Base-by-base conservation (phyloP, 2,329 filamentous ascomycete genomes). In the Aspergillus felis region DNA sequence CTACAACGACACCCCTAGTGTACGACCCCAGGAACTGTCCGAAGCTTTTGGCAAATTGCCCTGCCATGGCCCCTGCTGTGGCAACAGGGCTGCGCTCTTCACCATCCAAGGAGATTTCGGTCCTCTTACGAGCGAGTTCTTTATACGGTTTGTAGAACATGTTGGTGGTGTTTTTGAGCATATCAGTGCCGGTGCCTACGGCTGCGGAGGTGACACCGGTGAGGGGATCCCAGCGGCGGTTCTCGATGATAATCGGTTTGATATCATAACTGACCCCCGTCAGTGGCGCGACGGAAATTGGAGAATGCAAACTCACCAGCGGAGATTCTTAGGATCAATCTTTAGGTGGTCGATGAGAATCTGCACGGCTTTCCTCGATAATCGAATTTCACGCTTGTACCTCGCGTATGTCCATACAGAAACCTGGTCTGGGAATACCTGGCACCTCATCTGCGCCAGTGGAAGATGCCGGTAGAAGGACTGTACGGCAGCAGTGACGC, bases 391-490 rank as follows among this genome's bases (percentile, higher is more conserved):
- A 12, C 9, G 60, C 48, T 17, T 38, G 20, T 48, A 44, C 29
- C 57, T 62, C 10, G 51, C 60, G 44, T 64, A 68, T 7, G 25
- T 32, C 72, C 70, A 75, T 0, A 62, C 64, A 2, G 74, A 73
- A 2, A 69, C 57, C 12, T 68, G 66, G 4, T 60, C 54, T 0
- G 66, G 66, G 10, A 68, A 52, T 1, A 72, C 27, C 25, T 56
- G 54, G 55, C 69, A 74, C 10, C 62, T 56, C 61, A 72, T 67
- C 20, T 56, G 41, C 1, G 67, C 61, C 2, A 65, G 6, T 0
- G 67, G 68, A 1, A 74, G 57, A 49, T 73, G 61, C 5, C 63
- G 73, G 61, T 82, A 78, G 57, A 82, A 82, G 1, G 71, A 76
- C 41, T 75, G 68, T 3, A 76, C 79, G 1, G 78, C 79, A 2